Evolutionary conservation across 2,329 filamentous ascomycete genomes (phyloP), one percentile per base, ranked within the genome.

Genomic region (Periconia digitata): DNA sequence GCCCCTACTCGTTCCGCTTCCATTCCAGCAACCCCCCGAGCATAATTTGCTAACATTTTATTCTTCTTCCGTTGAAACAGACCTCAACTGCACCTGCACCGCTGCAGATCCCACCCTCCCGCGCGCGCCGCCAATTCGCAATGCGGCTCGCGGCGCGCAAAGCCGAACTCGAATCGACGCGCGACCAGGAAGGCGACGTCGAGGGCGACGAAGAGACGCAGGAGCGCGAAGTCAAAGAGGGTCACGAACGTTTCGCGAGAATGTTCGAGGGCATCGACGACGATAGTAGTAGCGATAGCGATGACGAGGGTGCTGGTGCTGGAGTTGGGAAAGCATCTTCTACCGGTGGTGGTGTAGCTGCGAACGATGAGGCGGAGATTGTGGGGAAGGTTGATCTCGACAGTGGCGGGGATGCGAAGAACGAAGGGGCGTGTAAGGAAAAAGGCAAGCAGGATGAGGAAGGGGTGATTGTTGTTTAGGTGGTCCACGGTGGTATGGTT

Each of bases 81-180:
- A 46, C 41, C 20, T 46, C 49, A 20, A 21, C 40, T n/a, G 53
- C 59, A 40, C n/a, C 88, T 85, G 18, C 86, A 24, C 90, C 91
- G 12, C 78, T 96, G 63, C 94, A 92, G 68, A 85, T 92, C 29
- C 86, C 89, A 1, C 92, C 92, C 2, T 95, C 90, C 7, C 85
- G 92, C 44, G 92, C 92, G 7, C 85, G 92, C 43, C 80, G 90
- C 46, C 90, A 95, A 70, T 82, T 97, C n/a, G 92, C 91, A n/a
- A 89, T 89, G 12, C 85, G 92, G 12, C 79, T 97, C 13, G 76
- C 76, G 2, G 70, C 63, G 83, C 89, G 71, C 36, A 74, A 74
- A 50, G 67, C 66, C 8, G 52, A 63, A 18, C 55, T 69, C 12
- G 64, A 69, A 50, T 57, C 57, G 2, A 57, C 56, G 1, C 49